Percentiles rank a stretch among this genome's conserved stretches.
Conservation (phyloP, 176 grass and related monocot genomes). For the Elymus sibiricus region DNA sequence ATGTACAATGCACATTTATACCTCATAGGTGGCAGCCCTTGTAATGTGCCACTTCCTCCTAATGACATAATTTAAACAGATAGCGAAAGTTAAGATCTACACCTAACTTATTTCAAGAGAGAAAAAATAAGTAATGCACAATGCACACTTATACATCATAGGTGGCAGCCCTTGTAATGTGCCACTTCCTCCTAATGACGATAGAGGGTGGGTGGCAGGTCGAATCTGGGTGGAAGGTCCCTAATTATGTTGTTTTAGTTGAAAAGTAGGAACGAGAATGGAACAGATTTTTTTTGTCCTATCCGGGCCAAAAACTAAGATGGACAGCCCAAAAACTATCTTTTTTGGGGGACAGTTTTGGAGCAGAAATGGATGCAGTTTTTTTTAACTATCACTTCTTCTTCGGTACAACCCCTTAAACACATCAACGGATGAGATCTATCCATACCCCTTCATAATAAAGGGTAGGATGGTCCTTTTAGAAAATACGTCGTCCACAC, state of each 20-base stretch:
- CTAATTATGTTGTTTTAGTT: background rate
- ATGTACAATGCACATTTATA: background rate
- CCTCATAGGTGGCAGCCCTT: background rate
- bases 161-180: background rate
- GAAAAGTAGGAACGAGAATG: background rate
- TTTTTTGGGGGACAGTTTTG: background rate
- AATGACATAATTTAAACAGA: background rate
- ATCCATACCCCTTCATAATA: too few species aligned
- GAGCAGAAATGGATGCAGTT: background rate
- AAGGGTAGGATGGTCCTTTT: too few species aligned
- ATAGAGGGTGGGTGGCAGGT: background rate
- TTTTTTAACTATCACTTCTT: too few species aligned
- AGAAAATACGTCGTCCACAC: too few species aligned
- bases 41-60: background rate
- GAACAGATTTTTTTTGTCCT: background rate
- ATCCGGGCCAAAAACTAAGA: background rate
- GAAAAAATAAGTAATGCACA: background rate
- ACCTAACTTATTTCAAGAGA: background rate
- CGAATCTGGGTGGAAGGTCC: background rate
- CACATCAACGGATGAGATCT: too few species aligned
- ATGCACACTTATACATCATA: background rate
- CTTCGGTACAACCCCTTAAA: too few species aligned
- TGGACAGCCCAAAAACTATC: background rate
- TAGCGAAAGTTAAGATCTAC: background rate
- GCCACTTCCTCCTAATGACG: background rate